phyloP scores from a whole-genome alignment of 2,329 filamentous ascomycete genomes.

The Sclerotinia spermophila region DNA sequence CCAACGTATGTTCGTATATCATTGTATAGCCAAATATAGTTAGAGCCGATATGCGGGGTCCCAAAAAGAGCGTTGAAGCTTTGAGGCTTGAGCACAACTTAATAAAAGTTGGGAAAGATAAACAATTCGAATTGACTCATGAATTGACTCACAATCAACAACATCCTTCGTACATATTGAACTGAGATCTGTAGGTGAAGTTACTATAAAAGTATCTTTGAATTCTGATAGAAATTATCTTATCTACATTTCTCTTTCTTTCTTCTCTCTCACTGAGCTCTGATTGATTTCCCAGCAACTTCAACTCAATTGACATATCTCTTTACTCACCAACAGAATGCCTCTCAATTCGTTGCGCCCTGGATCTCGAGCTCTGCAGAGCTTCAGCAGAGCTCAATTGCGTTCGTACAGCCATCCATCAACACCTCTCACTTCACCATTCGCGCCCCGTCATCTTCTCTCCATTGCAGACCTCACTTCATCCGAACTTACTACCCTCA shows the following conservation, averaged over 20 bases:
- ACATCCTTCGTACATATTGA: not conserved
- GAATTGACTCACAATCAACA: conserved; percentile 2
- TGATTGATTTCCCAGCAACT: not conserved
- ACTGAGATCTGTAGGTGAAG: not conserved
- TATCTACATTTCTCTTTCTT: not conserved
- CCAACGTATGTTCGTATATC: not conserved
- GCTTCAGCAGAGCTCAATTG: conserved; percentile 25
- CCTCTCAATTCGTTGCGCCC: conserved; percentile 3
- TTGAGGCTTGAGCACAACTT: conserved; percentile 8
- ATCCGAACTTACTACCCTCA: conserved; percentile 73
- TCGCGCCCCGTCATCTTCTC: conserved; percentile 78
- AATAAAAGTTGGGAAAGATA: not conserved
- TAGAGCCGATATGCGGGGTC: conserved; percentile 1
- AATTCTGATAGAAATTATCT: not conserved
- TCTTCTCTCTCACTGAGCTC: not conserved
- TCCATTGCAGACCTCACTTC: conserved; percentile 84
- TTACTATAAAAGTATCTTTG: not conserved
- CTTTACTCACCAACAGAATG: conserved; percentile 15
- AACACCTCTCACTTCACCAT: conserved; percentile 41
- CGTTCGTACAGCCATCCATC: conserved; percentile 29
- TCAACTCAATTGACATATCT: conserved; percentile 4
- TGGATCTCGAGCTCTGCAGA: conserved; percentile 24
- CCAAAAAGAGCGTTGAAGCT: not conserved
- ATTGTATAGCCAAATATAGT: not conserved
- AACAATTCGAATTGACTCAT: not conserved